Evolutionary conservation across 78 protist species (phyloP), one percentile per base, ranked within the genome.

Genomic region (Dictyostelium capitatum): DNA sequence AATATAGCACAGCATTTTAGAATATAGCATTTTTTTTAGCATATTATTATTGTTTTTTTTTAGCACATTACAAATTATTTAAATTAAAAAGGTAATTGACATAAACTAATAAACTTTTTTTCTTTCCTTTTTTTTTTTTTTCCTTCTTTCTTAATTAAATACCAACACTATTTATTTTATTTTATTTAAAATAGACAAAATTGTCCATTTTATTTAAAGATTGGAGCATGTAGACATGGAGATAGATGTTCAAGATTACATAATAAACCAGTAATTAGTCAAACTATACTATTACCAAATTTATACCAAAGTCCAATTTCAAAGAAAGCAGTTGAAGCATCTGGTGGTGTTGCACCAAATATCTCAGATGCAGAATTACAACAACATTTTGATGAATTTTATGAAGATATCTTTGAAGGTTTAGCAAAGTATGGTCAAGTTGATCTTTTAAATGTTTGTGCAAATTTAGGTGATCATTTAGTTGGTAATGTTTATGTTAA

Each of bases 201-300:
- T 87, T 99, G 99, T 51, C 98, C 99, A 14, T 99, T 99, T 97
- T 99, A 98, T 97, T 97, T 74, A 92, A 98, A 99, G 89, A 98
- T 98, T 28, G 99, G 99, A 47, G 99, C 99, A 28, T 99, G 99
- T 95, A 97, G 99, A 23, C 99, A 99, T 87, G 99, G 99, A 15
- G 99, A 98, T 48, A 89, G 98, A 25, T 99, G 99, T 90, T 85
- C 98, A 8, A 95, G 99, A 32, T 56, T 81, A 79, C 99, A 99
- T 96, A 96, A 92, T 92, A 94, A 94, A 80, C 99, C 99, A 25
- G 79, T 95, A 43, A 64, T 92, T 28, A 75, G 96, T 14, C 99
- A 98, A 56, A 98, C 99, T 25, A 69, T 99, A 6, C 81, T 99
- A 30, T 30, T 99, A 30, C 97, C 96, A 32, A 98, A 98, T 91